A percentile compares a stretch with the other conserved stretches of the same genome.
phyloP scores from a whole-genome alignment of 1,284 basidiomycete species.

The Leccinum pachyderme region DNA sequence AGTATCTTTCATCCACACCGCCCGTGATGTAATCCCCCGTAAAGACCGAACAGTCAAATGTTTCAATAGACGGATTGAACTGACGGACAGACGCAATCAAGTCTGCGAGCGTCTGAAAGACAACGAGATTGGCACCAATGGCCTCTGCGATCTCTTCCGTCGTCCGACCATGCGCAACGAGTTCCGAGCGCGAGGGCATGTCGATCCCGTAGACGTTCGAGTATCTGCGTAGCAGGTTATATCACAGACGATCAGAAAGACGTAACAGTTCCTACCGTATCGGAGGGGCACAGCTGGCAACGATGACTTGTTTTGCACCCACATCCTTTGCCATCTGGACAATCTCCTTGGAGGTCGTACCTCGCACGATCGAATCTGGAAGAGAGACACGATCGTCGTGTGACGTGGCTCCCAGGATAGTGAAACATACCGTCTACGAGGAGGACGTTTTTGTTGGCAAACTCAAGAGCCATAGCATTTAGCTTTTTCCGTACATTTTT shows the following conservation, averaged over 20 bases:
- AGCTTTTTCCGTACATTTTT: constrained; percentile 97
- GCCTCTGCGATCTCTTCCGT: constrained; percentile 75
- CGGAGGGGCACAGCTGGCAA: constrained; percentile 96
- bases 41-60: constrained; percentile 98
- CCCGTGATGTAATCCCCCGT: constrained; percentile 97
- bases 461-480: constrained; percentile 99
- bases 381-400: background rate
- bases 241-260: background rate
- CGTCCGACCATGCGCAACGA: constrained; percentile 87
- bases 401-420: background rate
- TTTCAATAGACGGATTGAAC: constrained; percentile 77
- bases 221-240: constrained; percentile 46
- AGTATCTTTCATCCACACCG: constrained; percentile 87
- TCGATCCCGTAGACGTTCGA: constrained; percentile 99
- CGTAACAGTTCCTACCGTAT: constrained; percentile 59
- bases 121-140: constrained; percentile 95
- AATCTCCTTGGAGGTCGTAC: constrained; percentile 98
- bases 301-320: constrained; percentile 95
- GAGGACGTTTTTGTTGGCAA: constrained; percentile 88
- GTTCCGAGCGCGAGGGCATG: constrained; percentile 94
- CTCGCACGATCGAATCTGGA: constrained; percentile 95
- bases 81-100: constrained; percentile 86
- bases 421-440: constrained; percentile 83
- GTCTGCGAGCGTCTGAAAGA: constrained; percentile 95
- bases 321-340: constrained; percentile 99